Percentiles rank a stretch among this genome's conserved stretches.
phyloP scores from a whole-genome alignment of 1,284 basidiomycete species.

The Ustilago crameri region DNA sequence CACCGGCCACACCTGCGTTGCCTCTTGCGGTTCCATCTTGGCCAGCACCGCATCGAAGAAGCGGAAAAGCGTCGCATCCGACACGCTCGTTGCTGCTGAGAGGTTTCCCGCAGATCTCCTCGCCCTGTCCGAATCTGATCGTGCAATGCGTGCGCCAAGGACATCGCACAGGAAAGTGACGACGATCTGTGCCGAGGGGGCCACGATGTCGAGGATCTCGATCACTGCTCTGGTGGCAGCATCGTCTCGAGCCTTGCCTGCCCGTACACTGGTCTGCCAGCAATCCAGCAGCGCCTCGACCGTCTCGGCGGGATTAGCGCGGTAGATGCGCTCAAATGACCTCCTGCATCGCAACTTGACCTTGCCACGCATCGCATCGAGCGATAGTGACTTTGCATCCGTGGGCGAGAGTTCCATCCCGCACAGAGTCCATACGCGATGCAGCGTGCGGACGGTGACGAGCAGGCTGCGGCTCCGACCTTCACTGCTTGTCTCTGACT shows the following conservation, averaged over 20 bases:
- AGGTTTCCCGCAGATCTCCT: conserved; percentile 13
- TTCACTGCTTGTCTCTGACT: conserved; percentile 4
- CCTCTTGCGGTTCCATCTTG: conserved; percentile 85
- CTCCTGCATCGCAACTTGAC: conserved; percentile 38
- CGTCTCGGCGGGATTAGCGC: conserved; percentile 80
- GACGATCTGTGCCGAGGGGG: conserved; percentile 85
- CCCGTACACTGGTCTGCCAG: conserved; percentile 72
- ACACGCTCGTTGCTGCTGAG: conserved; percentile 6
- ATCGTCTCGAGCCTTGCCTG: conserved; percentile 4
- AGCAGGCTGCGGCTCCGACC: conserved; percentile 21
- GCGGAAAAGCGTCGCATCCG: conserved; percentile 73
- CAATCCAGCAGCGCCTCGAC: conserved; percentile 83
- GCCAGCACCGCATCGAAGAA: conserved; percentile 90
- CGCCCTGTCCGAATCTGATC: conserved; percentile 70
- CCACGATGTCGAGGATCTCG: conserved; percentile 83
- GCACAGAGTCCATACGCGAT: conserved; percentile 45
- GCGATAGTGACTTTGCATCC: conserved; percentile 44
- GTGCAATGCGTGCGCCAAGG: conserved; percentile 64
- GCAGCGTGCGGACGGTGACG: conserved; percentile 46
- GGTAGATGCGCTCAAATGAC: conserved; percentile 83
- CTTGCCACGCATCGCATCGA: conserved; percentile 34
- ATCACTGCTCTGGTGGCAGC: conserved; percentile 71
- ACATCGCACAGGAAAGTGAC: conserved; percentile 88
- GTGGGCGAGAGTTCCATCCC: conserved; percentile 12
- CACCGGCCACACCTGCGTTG: conserved; percentile 85